Percentiles rank a stretch among this genome's conserved stretches.
Evolutionary conservation across 495 filamentous ascomycete genomes (phyloP).

Genomic region (Penicillium tannophilum): DNA sequence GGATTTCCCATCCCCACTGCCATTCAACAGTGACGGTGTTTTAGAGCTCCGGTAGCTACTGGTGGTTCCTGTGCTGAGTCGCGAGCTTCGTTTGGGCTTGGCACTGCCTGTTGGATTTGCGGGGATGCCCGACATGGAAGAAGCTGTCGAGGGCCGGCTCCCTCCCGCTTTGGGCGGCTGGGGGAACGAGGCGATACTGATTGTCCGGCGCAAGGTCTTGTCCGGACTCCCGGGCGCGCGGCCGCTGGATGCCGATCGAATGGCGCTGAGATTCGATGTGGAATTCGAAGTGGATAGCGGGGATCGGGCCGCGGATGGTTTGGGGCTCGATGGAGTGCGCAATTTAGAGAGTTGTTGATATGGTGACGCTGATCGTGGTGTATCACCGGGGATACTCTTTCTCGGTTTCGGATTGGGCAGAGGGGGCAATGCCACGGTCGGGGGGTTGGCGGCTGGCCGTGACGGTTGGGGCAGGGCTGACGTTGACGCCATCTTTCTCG

Average conservation of each 20-base stretch:
- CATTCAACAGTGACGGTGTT: slow-evolving; percentile 75
- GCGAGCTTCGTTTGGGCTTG: slow-evolving; percentile 39
- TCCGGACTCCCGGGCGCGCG: slow-evolving; percentile 47
- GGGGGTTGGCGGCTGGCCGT: slow-evolving; percentile 62
- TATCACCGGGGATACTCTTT: slow-evolving; percentile 58
- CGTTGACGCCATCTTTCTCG: slow-evolving; percentile 56
- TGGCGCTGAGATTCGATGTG: slow-evolving; percentile 38
- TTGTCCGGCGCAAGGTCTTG: slow-evolving; percentile 76
- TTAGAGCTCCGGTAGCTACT: slow-evolving; percentile 55
- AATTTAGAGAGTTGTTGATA: slow-evolving; percentile 53
- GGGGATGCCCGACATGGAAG: slow-evolving; percentile 35
- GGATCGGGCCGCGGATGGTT: slow-evolving; percentile 51
- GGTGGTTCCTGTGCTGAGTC: slow-evolving; percentile 42
- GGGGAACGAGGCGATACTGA: slow-evolving; percentile 92
- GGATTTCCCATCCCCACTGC: slow-evolving; percentile 73
- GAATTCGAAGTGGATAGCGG: slow-evolving; percentile 46
- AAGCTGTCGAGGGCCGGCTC: slow-evolving; percentile 48
- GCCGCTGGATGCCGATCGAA: slow-evolving; percentile 43
- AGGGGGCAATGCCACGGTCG: slow-evolving; percentile 66
- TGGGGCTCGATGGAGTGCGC: slow-evolving; percentile 64
- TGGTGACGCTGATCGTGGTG: slow-evolving; percentile 43
- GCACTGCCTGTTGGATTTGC: slow-evolving; percentile 29
- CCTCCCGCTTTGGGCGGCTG: slow-evolving; percentile 72
- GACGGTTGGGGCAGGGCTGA: slow-evolving; percentile 62
- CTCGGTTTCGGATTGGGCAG: slow-evolving; percentile 72